Evolutionary conservation across 306 rosid species (phyloP), one percentile per base, ranked within the genome.

Genomic region (Astragalus membranaceus): DNA sequence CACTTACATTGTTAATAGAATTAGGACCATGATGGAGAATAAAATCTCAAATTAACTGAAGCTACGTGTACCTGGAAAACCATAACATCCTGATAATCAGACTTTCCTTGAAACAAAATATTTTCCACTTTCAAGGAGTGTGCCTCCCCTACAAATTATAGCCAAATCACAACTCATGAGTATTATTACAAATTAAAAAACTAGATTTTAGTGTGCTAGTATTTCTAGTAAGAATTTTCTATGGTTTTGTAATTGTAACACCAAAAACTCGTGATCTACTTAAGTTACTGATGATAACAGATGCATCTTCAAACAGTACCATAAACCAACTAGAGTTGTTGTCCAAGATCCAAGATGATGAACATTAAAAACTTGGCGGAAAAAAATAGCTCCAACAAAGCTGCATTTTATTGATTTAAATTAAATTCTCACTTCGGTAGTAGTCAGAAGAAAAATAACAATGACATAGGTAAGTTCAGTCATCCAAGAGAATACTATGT

Each of bases 51-150:
- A 57, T 35, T 6, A 56, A 72, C 14, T 11, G 12, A 67, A 71
- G 35, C 48, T 58, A 43, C 9, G 46, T 16, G 36, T 72, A 88
- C 99, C 99, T 95, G 95, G 68, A 95, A 95, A 73, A 95, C 92
- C 92, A 95, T 81, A 69, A 95, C 96, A 74, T 86, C 76, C 87
- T 95, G 99, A 78, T 83, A 95, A 1, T 95, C 96, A 56, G 99
- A 95, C 76, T 95, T 91, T 29, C 89, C 99, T 72, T 91, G 87
- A 76, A 91, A 95, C 61, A 95, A 66, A 77, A 91, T 70, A 80
- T 91, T 86, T 80, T 95, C 97, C 65, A 95, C 85, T 83, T 95
- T 95, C 88, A 95, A 91, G 64, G 99, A 95, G 77, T 95, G 99
- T 3, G 99, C 99, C 85, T 95, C 99, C 52, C 99, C 99, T 95